phyloP scores from a whole-genome alignment of 2,329 filamentous ascomycete genomes.

The Pyrenochaeta sp. region DNA sequence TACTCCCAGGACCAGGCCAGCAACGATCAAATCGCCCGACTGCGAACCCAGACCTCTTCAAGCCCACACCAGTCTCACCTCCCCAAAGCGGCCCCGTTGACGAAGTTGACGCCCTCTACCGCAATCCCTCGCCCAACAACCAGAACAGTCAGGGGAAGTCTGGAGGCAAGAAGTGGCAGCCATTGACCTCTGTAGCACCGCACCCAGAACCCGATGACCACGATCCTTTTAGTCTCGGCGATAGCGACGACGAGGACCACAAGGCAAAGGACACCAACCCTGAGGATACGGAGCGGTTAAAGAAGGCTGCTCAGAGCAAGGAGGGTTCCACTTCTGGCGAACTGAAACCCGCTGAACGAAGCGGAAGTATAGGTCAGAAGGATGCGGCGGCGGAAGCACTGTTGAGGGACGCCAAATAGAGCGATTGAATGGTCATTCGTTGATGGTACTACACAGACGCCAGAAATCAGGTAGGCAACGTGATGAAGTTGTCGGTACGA shows the following conservation, averaged over 20 bases:
- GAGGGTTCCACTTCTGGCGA: constrained; percentile 34
- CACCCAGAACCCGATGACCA: constrained; percentile 83
- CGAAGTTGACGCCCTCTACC: constrained; percentile 80
- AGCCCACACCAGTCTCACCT: constrained; percentile 64
- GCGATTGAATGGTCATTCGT: background rate
- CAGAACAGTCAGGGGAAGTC: constrained; percentile 39
- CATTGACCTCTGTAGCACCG: constrained; percentile 84
- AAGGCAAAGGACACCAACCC: constrained; percentile 71
- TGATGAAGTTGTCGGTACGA: background rate
- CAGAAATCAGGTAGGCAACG: background rate
- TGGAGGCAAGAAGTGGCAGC: constrained; percentile 98
- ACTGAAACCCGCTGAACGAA: constrained; percentile 51
- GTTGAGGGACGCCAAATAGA: constrained; percentile 49
- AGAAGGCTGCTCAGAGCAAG: constrained; percentile 56
- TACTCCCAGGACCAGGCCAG: constrained; percentile 56
- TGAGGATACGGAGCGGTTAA: constrained; percentile 61
- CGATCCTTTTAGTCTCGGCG: constrained; percentile 94
- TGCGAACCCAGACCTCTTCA: constrained; percentile 83
- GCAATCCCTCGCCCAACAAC: constrained; percentile 53
- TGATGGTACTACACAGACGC: background rate
- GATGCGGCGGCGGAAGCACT: constrained; percentile 58
- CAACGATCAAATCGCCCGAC: constrained; percentile 69
- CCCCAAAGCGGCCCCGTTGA: constrained; percentile 72
- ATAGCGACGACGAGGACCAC: constrained; percentile 87
- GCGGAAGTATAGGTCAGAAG: constrained; percentile 53